Base-by-base conservation (phyloP, 148 eudicot species). In the Vaccinium myrtillus region DNA sequence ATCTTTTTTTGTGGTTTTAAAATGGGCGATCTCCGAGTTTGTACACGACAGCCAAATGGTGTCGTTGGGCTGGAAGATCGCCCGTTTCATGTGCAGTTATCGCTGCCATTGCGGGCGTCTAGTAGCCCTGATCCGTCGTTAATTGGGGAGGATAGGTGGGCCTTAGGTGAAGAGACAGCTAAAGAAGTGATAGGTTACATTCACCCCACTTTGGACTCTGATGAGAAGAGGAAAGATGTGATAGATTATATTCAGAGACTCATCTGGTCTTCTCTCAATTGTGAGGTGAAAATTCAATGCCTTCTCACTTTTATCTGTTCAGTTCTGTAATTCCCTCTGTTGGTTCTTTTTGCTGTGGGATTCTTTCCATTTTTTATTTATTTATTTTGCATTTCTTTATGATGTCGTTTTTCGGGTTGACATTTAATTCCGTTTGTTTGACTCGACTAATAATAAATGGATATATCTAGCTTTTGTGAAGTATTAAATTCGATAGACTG, bases 201-300 rank as follows among this genome's bases (percentile, higher is more conserved):
- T 58, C 93, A 90, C 70, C 91, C 92, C 19, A 91, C 91, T 25
- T 53, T 84, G 46, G 88, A 87, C 80, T 80, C 93, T 25, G 90
- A 90, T 67, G 87, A 90, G 84, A 88, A 84, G 85, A 88, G 93
- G 83, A 81, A 69, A 32, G 88, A 84, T 70, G 87, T 91, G 13
- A 87, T 88, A 67, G 90, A 87, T 25, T 86, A 88, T 59, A 63
- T 91, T 36, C 92, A 90, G 84, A 81, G 84, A 4, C 91, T 91
- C 58, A 49, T 90, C 63, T 65, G 77, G 36, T 53, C 36, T 43
- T 83, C 83, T 32, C 80, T 89, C 79, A 82, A 84, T 36, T 88
- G 84, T 53, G 89, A 89, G 93, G 93, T 91, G 36, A 61, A 61
- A 63, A 63, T 83, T 63, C 63, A 14, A 77, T 86, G 85, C 2